phyloP scores from a whole-genome alignment of 2,329 filamentous ascomycete species.

The Aureobasidium mangrovei region DNA sequence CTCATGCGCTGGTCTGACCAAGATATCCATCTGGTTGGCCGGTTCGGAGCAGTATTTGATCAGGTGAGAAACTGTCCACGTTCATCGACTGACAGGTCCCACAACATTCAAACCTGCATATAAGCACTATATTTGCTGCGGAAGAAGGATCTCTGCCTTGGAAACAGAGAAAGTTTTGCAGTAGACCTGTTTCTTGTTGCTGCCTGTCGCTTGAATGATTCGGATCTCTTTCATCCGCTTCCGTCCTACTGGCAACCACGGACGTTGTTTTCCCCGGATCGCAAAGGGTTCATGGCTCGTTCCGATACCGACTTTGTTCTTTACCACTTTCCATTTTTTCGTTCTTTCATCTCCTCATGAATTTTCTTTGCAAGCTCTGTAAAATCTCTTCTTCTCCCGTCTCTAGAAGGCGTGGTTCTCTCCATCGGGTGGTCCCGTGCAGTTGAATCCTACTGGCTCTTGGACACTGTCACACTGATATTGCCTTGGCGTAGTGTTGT shows the following conservation, averaged over 20 bases:
- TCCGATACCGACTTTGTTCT: not conserved
- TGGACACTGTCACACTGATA: constrained; percentile 23
- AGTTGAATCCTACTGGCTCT: constrained; percentile 18
- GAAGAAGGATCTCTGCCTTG: not conserved
- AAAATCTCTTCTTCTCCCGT: not conserved
- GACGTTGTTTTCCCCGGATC: not conserved
- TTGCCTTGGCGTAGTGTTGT: constrained; percentile 17
- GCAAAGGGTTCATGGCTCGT: not conserved
- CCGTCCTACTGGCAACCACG: not conserved
- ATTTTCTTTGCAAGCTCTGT: not conserved
- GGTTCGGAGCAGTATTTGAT: not conserved
- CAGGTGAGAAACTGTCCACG: not conserved
- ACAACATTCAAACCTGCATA: not conserved
- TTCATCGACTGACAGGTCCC: not conserved
- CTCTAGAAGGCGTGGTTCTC: constrained; percentile 5
- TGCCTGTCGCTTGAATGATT: not conserved
- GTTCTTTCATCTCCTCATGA: not conserved
- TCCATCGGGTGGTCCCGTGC: constrained; percentile 17
- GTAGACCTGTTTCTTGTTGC: not conserved
- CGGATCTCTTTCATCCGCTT: not conserved
- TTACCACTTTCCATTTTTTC: not conserved
- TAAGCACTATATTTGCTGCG: not conserved
- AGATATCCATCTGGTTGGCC: not conserved
- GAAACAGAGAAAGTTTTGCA: not conserved
- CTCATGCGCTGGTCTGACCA: not conserved